Conservation (phyloP, 2,329 filamentous ascomycete genomes). For the Didymella arachidicola region DNA sequence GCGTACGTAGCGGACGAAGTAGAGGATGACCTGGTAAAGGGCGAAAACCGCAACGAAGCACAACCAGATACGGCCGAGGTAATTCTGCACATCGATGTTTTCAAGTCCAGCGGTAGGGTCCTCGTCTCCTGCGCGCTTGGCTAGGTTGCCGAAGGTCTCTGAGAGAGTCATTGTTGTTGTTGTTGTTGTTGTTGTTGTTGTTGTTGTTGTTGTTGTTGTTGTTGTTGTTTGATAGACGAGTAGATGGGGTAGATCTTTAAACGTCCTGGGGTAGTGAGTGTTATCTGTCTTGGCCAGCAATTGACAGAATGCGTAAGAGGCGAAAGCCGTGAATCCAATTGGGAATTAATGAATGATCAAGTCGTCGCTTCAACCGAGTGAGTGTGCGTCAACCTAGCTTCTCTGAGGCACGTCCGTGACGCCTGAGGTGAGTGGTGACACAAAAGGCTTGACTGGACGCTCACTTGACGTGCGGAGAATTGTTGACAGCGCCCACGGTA, state of each 20-base stretch:
- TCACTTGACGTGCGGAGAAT: conserved; percentile 30
- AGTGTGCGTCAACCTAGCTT: conserved; percentile 18
- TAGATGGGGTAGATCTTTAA: conserved; percentile 28
- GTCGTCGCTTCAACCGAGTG: conserved; percentile 22
- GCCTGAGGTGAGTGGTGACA: conserved; percentile 18
- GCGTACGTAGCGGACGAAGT: conserved; percentile 72
- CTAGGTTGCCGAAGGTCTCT: conserved; percentile 27
- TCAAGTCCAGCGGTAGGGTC: conserved; percentile 40
- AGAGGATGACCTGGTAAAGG: conserved; percentile 70
- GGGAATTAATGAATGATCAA: conserved; percentile 17
- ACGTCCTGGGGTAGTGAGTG: conserved; percentile 36
- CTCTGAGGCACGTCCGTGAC: conserved; percentile 16
- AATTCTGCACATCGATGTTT: conserved; percentile 49
- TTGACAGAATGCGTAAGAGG: conserved; percentile 42
- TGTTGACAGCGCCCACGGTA: conserved; percentile 30
- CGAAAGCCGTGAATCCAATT: conserved; percentile 23
- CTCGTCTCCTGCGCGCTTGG: conserved; percentile 34
- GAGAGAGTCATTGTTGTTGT: conserved; percentile 37
- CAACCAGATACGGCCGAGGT: conserved; percentile 60
- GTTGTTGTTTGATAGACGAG: conserved; percentile 20
- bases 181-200: conserved; percentile 22
- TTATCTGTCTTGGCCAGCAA: conserved; percentile 52
- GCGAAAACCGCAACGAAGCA: conserved; percentile 69
- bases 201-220: conserved; percentile 25
- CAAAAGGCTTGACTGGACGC: conserved; percentile 30